Evolutionary conservation across 495 filamentous ascomycete species (phyloP), one percentile per base, ranked within the genome.

Genomic region (Aspergillus cavernicola): DNA sequence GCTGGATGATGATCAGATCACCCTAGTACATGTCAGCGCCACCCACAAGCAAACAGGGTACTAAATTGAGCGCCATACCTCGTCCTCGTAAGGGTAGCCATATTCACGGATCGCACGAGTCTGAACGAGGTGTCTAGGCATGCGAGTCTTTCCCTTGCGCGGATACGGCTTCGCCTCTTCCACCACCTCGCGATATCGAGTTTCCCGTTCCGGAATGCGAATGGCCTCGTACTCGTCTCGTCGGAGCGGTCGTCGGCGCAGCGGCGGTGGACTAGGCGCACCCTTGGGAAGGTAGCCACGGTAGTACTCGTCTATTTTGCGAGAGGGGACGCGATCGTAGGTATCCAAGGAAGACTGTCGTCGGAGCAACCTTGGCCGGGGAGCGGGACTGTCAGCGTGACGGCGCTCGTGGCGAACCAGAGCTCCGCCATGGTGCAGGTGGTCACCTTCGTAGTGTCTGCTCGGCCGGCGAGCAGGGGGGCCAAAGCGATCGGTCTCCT

Each of bases 111-210:
- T 79, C 12, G 89, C 91, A 57, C 81, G 74, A 65, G 85, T 82
- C 61, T 86, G 84, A 33, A 91, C 86, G 50, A 95, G 76, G 35
- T 84, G 79, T 32, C 79, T 79, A 0, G 91, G 91, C 68, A 96
- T 88, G 47, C 86, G 79, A 10, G 91, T 96, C 77, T 90, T 93
- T 53, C 91, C 91, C 63, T 86, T 88, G 67, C 90, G 89, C 15
- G 87, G 88, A 56, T 87, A 85, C 36, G 78, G 73, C 50, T 73
- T 68, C 22, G 55, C 62, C 47, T 69, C 66, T 55, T 74, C 63
- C 18, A 61, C 51, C 35, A 80, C 75, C 50, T 71, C 60, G 44
- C 63, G 58, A 50, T 64, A 64, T 53, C 66, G 61, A 36, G 18
- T 74, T 37, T 85, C 81, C 2, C 81, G 82, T 45, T 89, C 87